Percentiles rank a stretch among this genome's conserved stretches.
phyloP scores from a whole-genome alignment of 2,329 filamentous ascomycete genomes.

The Gyromitra esculenta region DNA sequence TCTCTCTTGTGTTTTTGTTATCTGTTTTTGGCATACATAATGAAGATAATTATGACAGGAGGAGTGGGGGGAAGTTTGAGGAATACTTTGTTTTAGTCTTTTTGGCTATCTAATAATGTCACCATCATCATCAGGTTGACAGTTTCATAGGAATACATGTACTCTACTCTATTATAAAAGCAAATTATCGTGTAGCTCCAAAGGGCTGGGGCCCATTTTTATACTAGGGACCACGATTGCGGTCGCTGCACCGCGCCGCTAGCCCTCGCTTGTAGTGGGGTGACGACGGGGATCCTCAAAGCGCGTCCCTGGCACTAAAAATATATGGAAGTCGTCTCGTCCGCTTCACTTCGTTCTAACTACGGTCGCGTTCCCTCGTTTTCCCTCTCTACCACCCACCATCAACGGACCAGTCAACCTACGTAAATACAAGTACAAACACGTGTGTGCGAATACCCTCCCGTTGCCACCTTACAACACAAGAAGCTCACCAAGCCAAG shows the following conservation, averaged over 20 bases:
- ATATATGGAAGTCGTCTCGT: neutral
- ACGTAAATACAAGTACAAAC: neutral
- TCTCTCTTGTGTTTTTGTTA: conserved; percentile 15
- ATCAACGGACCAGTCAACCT: neutral
- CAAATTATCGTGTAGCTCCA: neutral
- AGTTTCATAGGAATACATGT: conserved; percentile 19
- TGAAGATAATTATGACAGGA: conserved; percentile 17
- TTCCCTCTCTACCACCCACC: neutral
- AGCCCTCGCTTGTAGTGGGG: conserved; percentile 13
- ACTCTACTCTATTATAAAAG: conserved; percentile 15
- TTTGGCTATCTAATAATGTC: conserved; percentile 36
- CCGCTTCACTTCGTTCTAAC: neutral
- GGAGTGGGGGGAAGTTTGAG: neutral
- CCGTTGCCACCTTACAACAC: neutral
- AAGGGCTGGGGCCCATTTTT: neutral
- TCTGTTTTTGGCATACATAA: conserved; percentile 39
- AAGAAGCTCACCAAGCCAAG: neutral
- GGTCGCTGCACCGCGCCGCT: neutral
- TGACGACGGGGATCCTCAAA: conserved; percentile 32
- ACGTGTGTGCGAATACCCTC: neutral
- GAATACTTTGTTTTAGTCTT: conserved; percentile 25
- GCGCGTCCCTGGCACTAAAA: conserved; percentile 20
- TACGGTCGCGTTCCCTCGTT: conserved; percentile 2
- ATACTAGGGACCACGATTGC: neutral
- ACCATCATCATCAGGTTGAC: conserved; percentile 7